phyloP scores from a whole-genome alignment of 305 asterid species.

The Fraxinus albicans region DNA sequence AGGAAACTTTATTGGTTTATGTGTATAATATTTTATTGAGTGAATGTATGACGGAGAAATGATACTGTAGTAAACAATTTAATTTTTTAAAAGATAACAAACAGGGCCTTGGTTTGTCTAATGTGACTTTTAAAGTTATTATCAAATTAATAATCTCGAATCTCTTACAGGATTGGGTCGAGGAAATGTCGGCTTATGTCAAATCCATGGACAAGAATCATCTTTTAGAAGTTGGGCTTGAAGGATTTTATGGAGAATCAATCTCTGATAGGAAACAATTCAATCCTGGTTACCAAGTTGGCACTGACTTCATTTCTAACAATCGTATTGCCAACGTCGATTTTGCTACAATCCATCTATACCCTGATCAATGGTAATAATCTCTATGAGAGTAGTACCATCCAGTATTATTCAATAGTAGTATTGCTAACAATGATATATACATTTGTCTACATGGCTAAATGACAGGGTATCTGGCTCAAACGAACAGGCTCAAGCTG shows the following conservation, averaged over 20 bases:
- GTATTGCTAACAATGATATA: background rate
- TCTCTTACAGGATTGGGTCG: conserved; percentile 44
- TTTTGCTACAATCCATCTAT: conserved; percentile 58
- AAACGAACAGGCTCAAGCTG: conserved; percentile 12
- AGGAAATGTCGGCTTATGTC: conserved; percentile 44
- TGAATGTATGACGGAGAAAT: no score
- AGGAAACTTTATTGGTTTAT: no score
- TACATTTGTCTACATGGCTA: background rate
- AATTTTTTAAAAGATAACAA: no score
- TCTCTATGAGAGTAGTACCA: background rate
- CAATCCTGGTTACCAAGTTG: conserved; percentile 48
- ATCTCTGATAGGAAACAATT: conserved; percentile 39
- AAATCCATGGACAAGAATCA: conserved; percentile 56
- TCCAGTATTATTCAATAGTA: background rate
- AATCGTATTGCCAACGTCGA: conserved; percentile 43
- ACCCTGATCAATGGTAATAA: conserved; percentile 63
- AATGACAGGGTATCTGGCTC: conserved; percentile 22
- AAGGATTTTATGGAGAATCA: conserved; percentile 62
- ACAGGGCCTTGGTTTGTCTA: background rate
- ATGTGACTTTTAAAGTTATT: background rate
- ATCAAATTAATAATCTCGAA: background rate
- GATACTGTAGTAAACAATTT: no score
- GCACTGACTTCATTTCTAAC: conserved; percentile 55
- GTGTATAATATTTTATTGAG: no score
- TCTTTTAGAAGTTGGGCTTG: conserved; percentile 51